Conservation (phyloP, 768 basidiomycete species). For the Macrolepiota dolichaula region DNA sequence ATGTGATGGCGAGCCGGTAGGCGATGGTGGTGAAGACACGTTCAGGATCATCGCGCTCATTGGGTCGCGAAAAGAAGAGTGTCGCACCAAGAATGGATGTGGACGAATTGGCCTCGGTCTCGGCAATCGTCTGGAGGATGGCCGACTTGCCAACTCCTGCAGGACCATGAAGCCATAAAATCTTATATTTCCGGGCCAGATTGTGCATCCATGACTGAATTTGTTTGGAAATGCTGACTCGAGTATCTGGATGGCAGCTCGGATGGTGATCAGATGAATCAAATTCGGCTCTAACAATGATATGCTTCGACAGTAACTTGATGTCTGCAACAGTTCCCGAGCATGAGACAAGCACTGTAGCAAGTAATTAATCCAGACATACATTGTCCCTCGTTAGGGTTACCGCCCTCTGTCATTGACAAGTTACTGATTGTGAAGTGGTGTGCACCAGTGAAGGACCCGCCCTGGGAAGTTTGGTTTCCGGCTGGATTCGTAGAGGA, state of each 20-base stretch:
- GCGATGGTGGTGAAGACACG: constrained; percentile 3
- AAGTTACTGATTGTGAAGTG: too few species aligned
- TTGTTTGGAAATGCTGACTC: background rate
- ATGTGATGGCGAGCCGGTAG: background rate
- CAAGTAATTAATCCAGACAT: too few species aligned
- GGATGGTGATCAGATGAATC: background rate
- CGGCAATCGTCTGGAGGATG: too few species aligned
- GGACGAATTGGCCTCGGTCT: background rate
- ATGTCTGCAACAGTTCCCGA: too few species aligned
- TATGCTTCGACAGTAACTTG: too few species aligned
- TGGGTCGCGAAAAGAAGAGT: background rate
- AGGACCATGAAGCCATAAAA: background rate
- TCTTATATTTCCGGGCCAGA: background rate
- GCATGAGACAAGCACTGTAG: too few species aligned
- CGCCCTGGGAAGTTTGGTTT: too few species aligned
- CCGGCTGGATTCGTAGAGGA: too few species aligned
- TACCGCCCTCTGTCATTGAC: too few species aligned
- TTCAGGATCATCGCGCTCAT: background rate
- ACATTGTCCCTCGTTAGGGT: too few species aligned
- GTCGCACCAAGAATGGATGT: background rate
- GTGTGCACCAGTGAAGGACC: too few species aligned
- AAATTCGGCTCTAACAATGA: background rate
- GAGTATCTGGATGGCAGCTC: background rate
- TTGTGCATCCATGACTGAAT: background rate
- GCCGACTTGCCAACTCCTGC: background rate